Evolutionary conservation across 2,329 filamentous ascomycete genomes (phyloP).

Genomic region (Ambrosiella xylebori): DNA sequence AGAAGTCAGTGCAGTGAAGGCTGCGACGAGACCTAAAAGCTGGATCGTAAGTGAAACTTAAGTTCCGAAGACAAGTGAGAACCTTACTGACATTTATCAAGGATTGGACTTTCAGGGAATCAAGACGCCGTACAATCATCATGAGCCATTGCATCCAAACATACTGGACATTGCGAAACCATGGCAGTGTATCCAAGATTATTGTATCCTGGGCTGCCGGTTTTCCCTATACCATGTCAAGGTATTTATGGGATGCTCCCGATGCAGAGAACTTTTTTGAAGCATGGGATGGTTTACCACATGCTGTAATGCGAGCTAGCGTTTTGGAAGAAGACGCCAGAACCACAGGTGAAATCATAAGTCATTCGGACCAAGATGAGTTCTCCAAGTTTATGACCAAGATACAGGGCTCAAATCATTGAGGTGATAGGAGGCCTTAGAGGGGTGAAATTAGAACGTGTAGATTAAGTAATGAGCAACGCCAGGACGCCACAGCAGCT

Average conservation of each 20-base stretch:
- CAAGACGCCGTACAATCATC: conserved; percentile 4
- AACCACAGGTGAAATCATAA: not conserved
- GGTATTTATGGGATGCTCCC: conserved; percentile 8
- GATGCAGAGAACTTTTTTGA: conserved; percentile 4
- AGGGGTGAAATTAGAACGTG: no score
- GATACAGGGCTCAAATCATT: not conserved
- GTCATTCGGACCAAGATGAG: conserved; percentile 4
- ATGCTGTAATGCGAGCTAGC: not conserved
- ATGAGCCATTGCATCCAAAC: not conserved
- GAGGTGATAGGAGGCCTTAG: not conserved
- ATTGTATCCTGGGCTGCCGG: conserved; percentile 1
- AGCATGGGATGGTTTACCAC: conserved; percentile 2
- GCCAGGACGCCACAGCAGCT: no score
- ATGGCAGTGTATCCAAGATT: not conserved
- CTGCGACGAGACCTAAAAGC: not conserved
- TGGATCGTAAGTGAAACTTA: not conserved
- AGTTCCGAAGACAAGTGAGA: no score
- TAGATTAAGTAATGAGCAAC: no score
- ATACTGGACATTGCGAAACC: not conserved
- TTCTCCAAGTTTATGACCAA: conserved; percentile 1
- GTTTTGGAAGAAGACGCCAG: not conserved
- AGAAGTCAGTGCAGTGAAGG: not conserved
- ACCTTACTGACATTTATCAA: not conserved
- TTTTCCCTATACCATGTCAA: conserved; percentile 6
- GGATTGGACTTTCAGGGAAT: conserved; percentile 7